A percentile compares a stretch with the other conserved stretches of the same genome.
Evolutionary conservation across 2,329 filamentous ascomycete genomes (phyloP).

Genomic region (Hyphodiscus sp.): DNA sequence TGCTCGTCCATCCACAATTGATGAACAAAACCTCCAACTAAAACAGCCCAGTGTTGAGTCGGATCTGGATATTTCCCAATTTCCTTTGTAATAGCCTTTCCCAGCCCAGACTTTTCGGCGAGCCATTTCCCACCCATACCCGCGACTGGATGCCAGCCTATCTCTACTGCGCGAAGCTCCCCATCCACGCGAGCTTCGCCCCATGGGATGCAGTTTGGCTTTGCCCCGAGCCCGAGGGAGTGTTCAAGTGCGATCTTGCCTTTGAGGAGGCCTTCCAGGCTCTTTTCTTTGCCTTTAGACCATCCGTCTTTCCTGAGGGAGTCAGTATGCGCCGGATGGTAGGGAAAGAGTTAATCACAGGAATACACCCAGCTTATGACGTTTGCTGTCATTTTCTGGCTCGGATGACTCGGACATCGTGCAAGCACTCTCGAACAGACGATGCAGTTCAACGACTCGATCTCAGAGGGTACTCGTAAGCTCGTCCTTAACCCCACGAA

Average conservation of each 20-base stretch:
- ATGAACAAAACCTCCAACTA: constrained; percentile 49
- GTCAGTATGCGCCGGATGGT: neutral
- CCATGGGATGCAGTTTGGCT: constrained; percentile 38
- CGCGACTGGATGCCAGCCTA: constrained; percentile 54
- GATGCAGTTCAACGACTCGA: too few species aligned
- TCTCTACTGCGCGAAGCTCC: constrained; percentile 38
- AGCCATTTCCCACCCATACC: constrained; percentile 53
- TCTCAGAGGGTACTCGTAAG: too few species aligned
- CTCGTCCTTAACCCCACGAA: too few species aligned
- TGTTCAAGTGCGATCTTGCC: constrained; percentile 31
- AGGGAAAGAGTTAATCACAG: neutral
- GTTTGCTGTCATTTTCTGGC: too few species aligned
- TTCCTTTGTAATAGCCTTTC: constrained; percentile 49
- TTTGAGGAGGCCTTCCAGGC: neutral
- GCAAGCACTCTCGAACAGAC: too few species aligned
- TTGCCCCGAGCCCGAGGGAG: constrained; percentile 37
- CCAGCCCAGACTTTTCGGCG: constrained; percentile 47
- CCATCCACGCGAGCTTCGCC: constrained; percentile 33
- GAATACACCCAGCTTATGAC: too few species aligned
- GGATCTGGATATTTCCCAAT: constrained; percentile 50
- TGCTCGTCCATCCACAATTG: constrained; percentile 57
- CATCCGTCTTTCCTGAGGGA: neutral
- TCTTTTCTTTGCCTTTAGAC: neutral
- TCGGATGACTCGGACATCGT: too few species aligned
- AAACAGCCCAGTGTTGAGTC: constrained; percentile 53